A percentile compares a stretch with the other conserved stretches of the same genome.
Conservation (phyloP, 2,329 filamentous ascomycete genomes). For the Teratosphaeria gauchensis region DNA sequence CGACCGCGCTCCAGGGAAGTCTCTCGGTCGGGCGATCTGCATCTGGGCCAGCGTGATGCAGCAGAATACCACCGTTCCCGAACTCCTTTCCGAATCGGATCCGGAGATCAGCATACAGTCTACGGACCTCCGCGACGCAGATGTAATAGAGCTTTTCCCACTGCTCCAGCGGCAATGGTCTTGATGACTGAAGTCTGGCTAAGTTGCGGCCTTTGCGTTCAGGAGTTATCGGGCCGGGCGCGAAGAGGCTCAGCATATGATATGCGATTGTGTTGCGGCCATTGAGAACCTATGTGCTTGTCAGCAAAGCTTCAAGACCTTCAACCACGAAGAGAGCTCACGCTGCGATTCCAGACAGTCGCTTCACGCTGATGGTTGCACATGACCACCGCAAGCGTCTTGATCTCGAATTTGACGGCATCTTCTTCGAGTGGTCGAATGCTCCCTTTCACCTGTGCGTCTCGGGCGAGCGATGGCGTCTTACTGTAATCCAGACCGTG, state of each 20-base stretch:
- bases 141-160: slow-evolving; percentile 15
- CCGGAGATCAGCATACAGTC: slow-evolving; percentile 10
- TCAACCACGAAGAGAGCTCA: not conserved
- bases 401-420: slow-evolving; percentile 1
- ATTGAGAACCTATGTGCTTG: not conserved
- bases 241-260: not conserved
- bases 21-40: not conserved
- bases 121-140: slow-evolving; percentile 11
- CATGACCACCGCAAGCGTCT: not conserved
- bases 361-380: slow-evolving; percentile 5
- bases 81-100: slow-evolving; percentile 5
- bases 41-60: slow-evolving; percentile 9
- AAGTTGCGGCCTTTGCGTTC: not conserved
- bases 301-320: not conserved
- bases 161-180: slow-evolving; percentile 4
- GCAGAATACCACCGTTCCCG: slow-evolving; percentile 4
- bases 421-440: not conserved
- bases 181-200: not conserved
- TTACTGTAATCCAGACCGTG: not conserved
- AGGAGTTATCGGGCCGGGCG: not conserved
- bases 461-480: not conserved
- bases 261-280: slow-evolving; percentile 1
- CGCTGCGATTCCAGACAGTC: not conserved
- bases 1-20: slow-evolving; percentile 6
- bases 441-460: not conserved